These are phyloP conservation scores for Coemansia furcata DNA, from an alignment of 192 early-diverging fungal species.

Conservation along the genomic window DNA sequence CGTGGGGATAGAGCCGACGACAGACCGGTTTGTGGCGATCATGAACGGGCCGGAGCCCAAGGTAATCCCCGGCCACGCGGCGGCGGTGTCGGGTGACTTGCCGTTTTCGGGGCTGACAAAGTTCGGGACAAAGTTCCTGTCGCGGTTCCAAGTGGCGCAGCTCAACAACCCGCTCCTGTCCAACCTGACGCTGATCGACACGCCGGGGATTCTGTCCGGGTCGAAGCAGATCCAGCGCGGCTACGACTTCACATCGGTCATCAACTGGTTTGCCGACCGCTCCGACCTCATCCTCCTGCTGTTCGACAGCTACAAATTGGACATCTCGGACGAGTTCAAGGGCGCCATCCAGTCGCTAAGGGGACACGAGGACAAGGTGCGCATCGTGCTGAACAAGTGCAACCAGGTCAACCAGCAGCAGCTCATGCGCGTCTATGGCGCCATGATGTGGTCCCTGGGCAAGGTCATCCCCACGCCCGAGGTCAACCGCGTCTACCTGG, in stretches of 20 bases:
- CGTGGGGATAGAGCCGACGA: constrained; percentile 87
- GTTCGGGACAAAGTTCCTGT: constrained; percentile 78
- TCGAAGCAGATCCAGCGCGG: constrained; percentile 82
- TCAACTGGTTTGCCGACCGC: constrained; percentile 86
- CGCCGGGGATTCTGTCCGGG: constrained; percentile 86
- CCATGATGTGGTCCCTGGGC: constrained; percentile 91
- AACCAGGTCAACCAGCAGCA: constrained; percentile 86
- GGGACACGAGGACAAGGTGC: constrained; percentile 85
- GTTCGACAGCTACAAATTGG: constrained; percentile 88
- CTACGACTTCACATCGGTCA: constrained; percentile 77
- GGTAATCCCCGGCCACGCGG: constrained; percentile 85
- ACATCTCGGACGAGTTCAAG: constrained; percentile 90
- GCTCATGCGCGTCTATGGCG: constrained; percentile 88
- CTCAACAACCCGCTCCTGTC: constrained; percentile 71
- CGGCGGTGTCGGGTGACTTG: constrained; percentile 75
- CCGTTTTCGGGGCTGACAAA: constrained; percentile 79
- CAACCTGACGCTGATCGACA: constrained; percentile 85
- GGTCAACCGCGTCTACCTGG: constrained; percentile 82
- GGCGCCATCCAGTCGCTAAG: constrained; percentile 69
- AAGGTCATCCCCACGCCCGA: constrained; percentile 86
- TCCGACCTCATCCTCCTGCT: constrained; percentile 80
- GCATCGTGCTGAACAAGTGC: constrained; percentile 84
- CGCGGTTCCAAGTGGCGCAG: constrained; percentile 83
- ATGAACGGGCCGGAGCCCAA: constrained; percentile 72
- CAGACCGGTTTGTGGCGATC: constrained; percentile 83